Evolutionary conservation across 1,139 yeast species (phyloP).

Genomic region (Yamadazyma kanchanaburiensis): DNA sequence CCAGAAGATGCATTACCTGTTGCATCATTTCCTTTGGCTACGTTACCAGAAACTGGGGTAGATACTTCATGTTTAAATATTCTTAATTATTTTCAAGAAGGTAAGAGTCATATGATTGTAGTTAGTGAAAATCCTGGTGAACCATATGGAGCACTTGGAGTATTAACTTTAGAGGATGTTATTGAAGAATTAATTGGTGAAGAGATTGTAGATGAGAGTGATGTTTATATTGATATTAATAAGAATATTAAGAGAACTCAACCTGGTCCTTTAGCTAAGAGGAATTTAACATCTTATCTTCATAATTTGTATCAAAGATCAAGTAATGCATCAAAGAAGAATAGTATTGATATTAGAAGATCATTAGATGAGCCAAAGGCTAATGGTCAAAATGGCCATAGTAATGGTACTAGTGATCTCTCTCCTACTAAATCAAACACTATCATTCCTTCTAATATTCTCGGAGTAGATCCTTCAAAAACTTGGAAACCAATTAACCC

Average conservation of each 20-base stretch:
- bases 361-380: neutral
- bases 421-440: conserved; percentile 3
- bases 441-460: conserved; percentile 6
- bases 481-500: conserved; percentile 60
- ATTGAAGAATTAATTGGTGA: conserved; percentile 97
- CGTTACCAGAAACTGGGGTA: conserved; percentile 89
- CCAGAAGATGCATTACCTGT: conserved; percentile 96
- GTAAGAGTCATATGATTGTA: conserved; percentile 95
- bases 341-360: conserved; percentile 27
- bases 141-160: conserved; percentile 85
- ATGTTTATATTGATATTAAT: conserved; percentile 88
- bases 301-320: conserved; percentile 52
- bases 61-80: conserved; percentile 93
- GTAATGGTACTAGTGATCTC: conserved; percentile 1
- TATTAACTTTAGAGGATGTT: conserved; percentile 90
- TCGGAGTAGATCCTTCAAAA: conserved; percentile 15
- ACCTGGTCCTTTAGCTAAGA: conserved; percentile 81
- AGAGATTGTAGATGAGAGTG: conserved; percentile 96
- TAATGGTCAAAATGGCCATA: conserved; percentile 2
- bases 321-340: conserved; percentile 33
- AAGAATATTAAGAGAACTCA: conserved; percentile 77
- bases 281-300: conserved; percentile 66
- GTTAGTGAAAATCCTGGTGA: conserved; percentile 88
- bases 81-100: conserved; percentile 94
- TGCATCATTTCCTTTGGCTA: conserved; percentile 90